These are phyloP conservation scores for Venturia aucupariae DNA, from an alignment of 2,329 filamentous ascomycete species.

Conservation along the genomic window DNA sequence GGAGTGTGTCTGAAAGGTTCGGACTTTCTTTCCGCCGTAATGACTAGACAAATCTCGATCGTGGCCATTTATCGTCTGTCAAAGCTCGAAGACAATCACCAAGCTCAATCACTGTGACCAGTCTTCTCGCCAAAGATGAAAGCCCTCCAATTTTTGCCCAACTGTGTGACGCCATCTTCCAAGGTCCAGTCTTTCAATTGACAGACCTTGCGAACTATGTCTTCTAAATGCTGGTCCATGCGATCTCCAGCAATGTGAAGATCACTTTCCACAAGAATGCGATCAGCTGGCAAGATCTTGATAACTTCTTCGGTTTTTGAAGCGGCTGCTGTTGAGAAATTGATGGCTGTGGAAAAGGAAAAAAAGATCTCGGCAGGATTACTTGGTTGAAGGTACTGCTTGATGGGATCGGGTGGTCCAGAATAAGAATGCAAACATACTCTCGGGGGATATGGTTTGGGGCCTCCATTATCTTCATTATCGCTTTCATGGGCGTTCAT, in stretches of 20 bases:
- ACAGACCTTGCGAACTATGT: slow-evolving; percentile 69
- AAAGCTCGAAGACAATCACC: neutral
- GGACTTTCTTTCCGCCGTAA: neutral
- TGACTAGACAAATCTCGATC: neutral
- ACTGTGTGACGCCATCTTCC: slow-evolving; percentile 55
- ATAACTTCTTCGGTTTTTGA: slow-evolving; percentile 55
- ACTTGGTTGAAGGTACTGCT: slow-evolving; percentile 64
- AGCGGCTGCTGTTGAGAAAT: slow-evolving; percentile 50
- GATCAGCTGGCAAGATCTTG: slow-evolving; percentile 63
- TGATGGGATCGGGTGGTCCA: slow-evolving; percentile 63
- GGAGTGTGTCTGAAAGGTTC: neutral
- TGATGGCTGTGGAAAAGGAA: slow-evolving; percentile 79
- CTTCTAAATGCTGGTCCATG: slow-evolving; percentile 72
- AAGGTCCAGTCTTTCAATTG: slow-evolving; percentile 67
- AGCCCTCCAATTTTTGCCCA: slow-evolving; percentile 66
- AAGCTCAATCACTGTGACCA: neutral
- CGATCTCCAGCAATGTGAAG: slow-evolving; percentile 68
- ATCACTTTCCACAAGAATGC: slow-evolving; percentile 83
- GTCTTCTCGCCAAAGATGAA: slow-evolving; percentile 63
- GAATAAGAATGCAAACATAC: slow-evolving; percentile 94
- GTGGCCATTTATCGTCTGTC: neutral
- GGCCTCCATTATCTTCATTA: neutral
- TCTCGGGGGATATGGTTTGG: slow-evolving; percentile 65
- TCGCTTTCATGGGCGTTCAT: neutral
- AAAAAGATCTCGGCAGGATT: slow-evolving; percentile 75